Base-by-base conservation (phyloP, 352 stramenopile species). In the Phytopythium aichiense region DNA sequence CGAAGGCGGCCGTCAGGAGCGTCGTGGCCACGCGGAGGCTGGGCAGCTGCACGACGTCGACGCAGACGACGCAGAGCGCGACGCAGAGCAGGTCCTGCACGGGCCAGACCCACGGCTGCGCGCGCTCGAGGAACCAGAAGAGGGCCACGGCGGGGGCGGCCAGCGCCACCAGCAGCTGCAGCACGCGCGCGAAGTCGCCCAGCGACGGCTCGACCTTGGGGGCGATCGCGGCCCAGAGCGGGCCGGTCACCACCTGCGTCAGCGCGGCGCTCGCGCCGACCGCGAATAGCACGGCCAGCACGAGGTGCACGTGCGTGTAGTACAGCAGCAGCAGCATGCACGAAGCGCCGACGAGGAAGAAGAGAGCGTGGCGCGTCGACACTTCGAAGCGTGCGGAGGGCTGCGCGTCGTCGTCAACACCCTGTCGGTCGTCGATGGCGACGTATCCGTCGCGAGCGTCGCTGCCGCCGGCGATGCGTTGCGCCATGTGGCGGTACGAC, bases 11-110 rank as follows among this genome's bases (percentile, higher is more conserved):
- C 25, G 76, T 77, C 33, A 98, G 73, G 20, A 98, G 66, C n/a
- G 85, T 76, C 1, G 81, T 78, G 13, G 86, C 91, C 8, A 98
- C 90, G 50, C 80, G 74, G 25, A 98, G 81, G 43, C 72, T 85
- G 16, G 74, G 74, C 7, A 88, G 43, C 48, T 93, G 89, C 22
- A 98, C 91, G 16, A 91, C 77, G 42, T 87, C 76, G 49, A 98
- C 74, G 61, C 97, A 96, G 3, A 94, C 74, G 30, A 97, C 81
- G 71, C 89, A 97, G 67, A 98, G 84, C 58, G 84, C 91, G 28
- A 89, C 54, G 18, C 89, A 92, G 25, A 98, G 82, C 9, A 96
- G 61, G 64, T 98, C 84, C 71, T 98, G 92, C 0, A 96, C 69
- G 0, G 95, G 71, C 91, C 91, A 98, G 18, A 81, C 73, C 59